phyloP scores from a whole-genome alignment of 2,329 filamentous ascomycete species.

The Chrysosphaeria jannelii region DNA sequence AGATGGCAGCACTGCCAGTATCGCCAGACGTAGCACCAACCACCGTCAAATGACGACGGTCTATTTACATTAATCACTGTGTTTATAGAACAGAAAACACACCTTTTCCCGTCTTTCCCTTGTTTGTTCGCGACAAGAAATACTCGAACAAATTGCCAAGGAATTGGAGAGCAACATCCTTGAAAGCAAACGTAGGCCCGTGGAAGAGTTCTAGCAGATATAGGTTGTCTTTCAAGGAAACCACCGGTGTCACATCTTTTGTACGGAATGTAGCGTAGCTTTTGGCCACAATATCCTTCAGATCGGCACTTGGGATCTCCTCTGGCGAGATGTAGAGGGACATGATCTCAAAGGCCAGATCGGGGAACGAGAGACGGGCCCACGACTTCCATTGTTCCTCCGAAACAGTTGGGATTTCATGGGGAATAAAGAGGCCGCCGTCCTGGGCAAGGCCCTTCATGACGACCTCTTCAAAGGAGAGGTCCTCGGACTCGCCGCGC shows the following conservation, averaged over 20 bases:
- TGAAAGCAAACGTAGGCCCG: slow-evolving; percentile 84
- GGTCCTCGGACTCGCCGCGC: slow-evolving; percentile 10
- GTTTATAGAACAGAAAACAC: slow-evolving; percentile 2
- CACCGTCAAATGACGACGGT: slow-evolving; percentile 56
- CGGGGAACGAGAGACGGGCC: slow-evolving; percentile 49
- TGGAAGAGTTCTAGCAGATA: slow-evolving; percentile 88
- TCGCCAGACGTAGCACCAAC: slow-evolving; percentile 68
- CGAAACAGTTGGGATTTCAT: slow-evolving; percentile 32
- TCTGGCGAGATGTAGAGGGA: slow-evolving; percentile 58
- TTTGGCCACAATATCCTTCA: slow-evolving; percentile 54
- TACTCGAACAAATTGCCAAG: slow-evolving; percentile 91
- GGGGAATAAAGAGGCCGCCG: slow-evolving; percentile 69
- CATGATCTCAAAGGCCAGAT: slow-evolving; percentile 62
- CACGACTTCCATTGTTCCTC: slow-evolving; percentile 24
- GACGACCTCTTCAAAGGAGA: slow-evolving; percentile 76
- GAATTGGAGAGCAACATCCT: slow-evolving; percentile 80
- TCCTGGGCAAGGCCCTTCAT: slow-evolving; percentile 68
- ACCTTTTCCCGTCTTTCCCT: slow-evolving; percentile 29
- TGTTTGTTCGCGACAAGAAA: slow-evolving; percentile 45
- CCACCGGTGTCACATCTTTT: slow-evolving; percentile 46
- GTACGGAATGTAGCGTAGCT: slow-evolving; percentile 78
- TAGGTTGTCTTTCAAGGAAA: slow-evolving; percentile 45
- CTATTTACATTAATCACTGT: slow-evolving; percentile 7
- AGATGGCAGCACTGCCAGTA: slow-evolving; percentile 86
- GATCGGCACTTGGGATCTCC: slow-evolving; percentile 55